Evolutionary conservation across 345 rosid species (phyloP), one percentile per base, ranked within the genome.

Genomic region (Kernera saxatilis): DNA sequence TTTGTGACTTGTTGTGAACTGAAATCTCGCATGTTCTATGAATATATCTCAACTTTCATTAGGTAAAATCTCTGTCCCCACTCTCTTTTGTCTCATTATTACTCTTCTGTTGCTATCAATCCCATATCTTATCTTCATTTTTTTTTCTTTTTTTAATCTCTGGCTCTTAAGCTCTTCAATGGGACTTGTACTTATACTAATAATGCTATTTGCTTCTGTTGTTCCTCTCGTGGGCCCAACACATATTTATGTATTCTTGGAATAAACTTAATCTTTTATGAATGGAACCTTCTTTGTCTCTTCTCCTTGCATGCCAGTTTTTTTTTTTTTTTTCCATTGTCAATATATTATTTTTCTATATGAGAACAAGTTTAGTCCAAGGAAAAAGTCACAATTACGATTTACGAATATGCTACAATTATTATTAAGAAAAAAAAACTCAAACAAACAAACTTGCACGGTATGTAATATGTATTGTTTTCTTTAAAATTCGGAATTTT

Each of bases 31-130:
- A 39, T 58, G 64, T 58, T 58, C 64, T 37, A 14, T 36, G 61
- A 55, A 55, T 55, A 55, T 55, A 23, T 15, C 17, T 5, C 33
- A 15, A 40, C 29, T 74, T 67, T 50, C 62, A 40, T 59, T 67
- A 44, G 73, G 78, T 60, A 0, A 40, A 67, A 50, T 35, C 17
- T 46, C 0, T 52, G 74, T 23, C 69, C 69, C 69, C 74, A 59
- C 74, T 63, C 64, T 64, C 57, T 35, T 59, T 68, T 60, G 69
- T 68, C 50, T 74, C 63, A 68, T 74, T 58, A 60, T 68, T 60
- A 68, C 69, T 60, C 78, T 67, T 67, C 43, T 60, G 69, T 74
- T 59, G 52, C 64, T 68, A 37, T 46, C 71, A 63, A 23, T 52
- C 70, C 45, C 69, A 22, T 63, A 10, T 55, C 43, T 43, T 37